Evolutionary conservation across 345 rosid species (phyloP), one percentile per base, ranked within the genome.

Genomic region (Anastatica hierochuntica): DNA sequence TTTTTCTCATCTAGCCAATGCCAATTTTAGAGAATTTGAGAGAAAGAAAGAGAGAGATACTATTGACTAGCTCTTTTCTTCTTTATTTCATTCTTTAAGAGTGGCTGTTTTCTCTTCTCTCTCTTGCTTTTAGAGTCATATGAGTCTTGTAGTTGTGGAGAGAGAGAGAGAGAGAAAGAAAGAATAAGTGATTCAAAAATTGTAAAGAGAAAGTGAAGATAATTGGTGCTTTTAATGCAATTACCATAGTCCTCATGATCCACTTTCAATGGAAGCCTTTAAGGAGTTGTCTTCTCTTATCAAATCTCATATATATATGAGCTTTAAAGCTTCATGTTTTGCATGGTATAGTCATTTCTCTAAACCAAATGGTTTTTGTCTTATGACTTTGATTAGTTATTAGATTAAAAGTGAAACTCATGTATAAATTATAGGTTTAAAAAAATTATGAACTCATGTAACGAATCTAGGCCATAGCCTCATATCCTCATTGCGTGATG

Each of bases 111-210:
- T 44, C 33, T 39, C 64, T 36, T 76, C 60, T 78, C 75, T 76
- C 75, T 81, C 76, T 77, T 62, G 76, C 79, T 72, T 63, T 81
- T 74, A 58, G 77, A 72, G n/a, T n/a, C n/a, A n/a, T 56, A 38
- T 51, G 66, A 58, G 72, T 58, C 60, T 65, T 58, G 55, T 52
- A 60, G 55, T 61, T 55, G 24, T 49, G 24, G 47, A 63, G 60
- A 57, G 49, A 33, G 56, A 63, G n/a, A n/a, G n/a, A n/a, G n/a
- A n/a, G n/a, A n/a, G n/a, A n/a, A n/a, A n/a, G n/a, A n/a, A n/a
- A 53, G 48, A 9, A 58, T 39, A 63, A 50, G 57, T 66, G 65
- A 67, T 62, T 72, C 71, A 67, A 76, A 79, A 56, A 59, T 63
- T 63, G 66, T 79, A 76, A 72, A 58, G 72, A 74, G 78, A 76